These are phyloP conservation scores for Tribonema minus DNA, from an alignment of 108 stramenopile genomes.

Conservation along the genomic window DNA sequence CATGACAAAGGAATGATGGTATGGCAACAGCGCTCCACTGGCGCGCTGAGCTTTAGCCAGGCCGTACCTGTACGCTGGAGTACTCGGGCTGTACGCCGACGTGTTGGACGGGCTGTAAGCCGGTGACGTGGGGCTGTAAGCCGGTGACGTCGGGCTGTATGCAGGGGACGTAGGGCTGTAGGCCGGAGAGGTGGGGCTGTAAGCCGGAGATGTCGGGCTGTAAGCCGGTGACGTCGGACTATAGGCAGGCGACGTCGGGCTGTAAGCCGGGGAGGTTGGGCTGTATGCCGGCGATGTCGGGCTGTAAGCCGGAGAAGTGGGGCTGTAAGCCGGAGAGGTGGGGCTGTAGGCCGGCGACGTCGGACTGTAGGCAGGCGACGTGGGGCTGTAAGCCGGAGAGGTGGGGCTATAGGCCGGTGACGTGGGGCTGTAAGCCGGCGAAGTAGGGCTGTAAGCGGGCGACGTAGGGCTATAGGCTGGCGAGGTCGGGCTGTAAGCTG, in stretches of 20 bases:
- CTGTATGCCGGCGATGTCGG: slow-evolving; percentile 40
- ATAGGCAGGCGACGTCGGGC: slow-evolving; percentile 43
- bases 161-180: slow-evolving; percentile 54
- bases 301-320: slow-evolving; percentile 45
- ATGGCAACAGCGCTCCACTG: no score
- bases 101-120: slow-evolving; percentile 34
- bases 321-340: no score
- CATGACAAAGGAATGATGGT: no score
- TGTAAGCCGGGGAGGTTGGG: slow-evolving; percentile 46
- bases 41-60: no score
- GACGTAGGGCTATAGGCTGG: no score
- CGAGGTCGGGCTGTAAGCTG: slow-evolving; percentile 16
- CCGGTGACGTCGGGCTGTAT: slow-evolving; percentile 66
- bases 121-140: slow-evolving; percentile 51
- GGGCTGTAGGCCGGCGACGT: slow-evolving; percentile 63
- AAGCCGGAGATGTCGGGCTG: slow-evolving; percentile 51
- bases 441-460: no score
- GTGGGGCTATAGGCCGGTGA: no score
- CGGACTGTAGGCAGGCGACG: no score
- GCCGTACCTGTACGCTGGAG: slow-evolving; percentile 54
- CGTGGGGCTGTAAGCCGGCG: slow-evolving; percentile 61
- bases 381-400: no score
- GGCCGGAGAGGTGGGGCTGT: slow-evolving; percentile 65
- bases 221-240: slow-evolving; percentile 51
- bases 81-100: slow-evolving; percentile 47